Percentiles rank a stretch among this genome's conserved stretches.
Conservation (phyloP, 768 basidiomycete species). For the Rhizopogon vesiculosus region DNA sequence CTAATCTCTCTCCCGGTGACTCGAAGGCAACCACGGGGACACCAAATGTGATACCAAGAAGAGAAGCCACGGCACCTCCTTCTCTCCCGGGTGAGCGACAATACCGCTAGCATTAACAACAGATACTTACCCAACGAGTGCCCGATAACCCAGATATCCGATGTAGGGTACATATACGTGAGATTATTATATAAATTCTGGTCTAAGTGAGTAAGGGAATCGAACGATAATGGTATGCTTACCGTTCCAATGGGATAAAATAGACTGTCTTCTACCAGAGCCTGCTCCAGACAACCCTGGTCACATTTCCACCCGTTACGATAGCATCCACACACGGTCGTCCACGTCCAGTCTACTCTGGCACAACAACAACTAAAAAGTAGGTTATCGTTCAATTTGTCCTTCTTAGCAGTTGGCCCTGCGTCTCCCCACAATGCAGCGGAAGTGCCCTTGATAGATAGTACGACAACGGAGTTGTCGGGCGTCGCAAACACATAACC, state of each 20-base stretch:
- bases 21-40: constrained; percentile 85
- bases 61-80: constrained; percentile 67
- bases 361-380: constrained; percentile 96
- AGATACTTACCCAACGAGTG: constrained; percentile 57
- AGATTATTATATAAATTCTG: constrained; percentile 91
- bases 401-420: constrained; percentile 85
- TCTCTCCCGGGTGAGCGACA: constrained; percentile 22
- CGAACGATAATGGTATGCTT: constrained; percentile 23
- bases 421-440: constrained; percentile 66
- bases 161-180: constrained; percentile 85
- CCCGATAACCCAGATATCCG: constrained; percentile 85
- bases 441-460: constrained; percentile 95
- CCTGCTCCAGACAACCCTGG: constrained; percentile 68
- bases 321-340: constrained; percentile 89
- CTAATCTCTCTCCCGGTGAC: constrained; percentile 81
- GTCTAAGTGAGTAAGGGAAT: not conserved
- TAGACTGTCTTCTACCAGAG: constrained; percentile 72
- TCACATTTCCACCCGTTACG: constrained; percentile 78
- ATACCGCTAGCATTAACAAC: constrained; percentile 11
- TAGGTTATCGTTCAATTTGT: constrained; percentile 91
- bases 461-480: constrained; percentile 79
- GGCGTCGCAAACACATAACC: constrained; percentile 87
- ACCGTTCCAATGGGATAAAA: constrained; percentile 92
- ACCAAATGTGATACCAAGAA: constrained; percentile 88
- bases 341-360: constrained; percentile 88